A percentile compares a stretch with the other conserved stretches of the same genome.
Evolutionary conservation across 1,284 basidiomycete species (phyloP).

Genomic region (Crocinoboletus sp.): DNA sequence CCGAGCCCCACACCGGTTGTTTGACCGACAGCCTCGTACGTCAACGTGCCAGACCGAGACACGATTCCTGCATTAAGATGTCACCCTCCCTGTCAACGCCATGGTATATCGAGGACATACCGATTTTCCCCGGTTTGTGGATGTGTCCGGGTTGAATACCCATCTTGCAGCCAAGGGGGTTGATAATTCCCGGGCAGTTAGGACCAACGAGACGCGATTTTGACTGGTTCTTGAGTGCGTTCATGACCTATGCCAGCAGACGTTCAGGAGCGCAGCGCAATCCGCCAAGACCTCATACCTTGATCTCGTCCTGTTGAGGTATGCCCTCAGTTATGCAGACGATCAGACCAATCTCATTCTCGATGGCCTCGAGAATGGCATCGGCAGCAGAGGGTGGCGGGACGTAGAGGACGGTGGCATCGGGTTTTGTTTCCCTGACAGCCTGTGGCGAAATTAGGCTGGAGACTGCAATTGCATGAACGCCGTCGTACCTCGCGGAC

Average conservation of each 20-base stretch:
- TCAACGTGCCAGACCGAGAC: constrained; percentile 93
- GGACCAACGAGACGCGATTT: constrained; percentile 95
- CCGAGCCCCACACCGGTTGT: constrained; percentile 96
- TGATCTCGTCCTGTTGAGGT: constrained; percentile 94
- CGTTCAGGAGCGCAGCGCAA: constrained; percentile 4
- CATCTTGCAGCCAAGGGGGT: constrained; percentile 98
- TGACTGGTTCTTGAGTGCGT: constrained; percentile 91
- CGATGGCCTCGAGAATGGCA: constrained; percentile 96
- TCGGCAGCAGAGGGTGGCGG: constrained; percentile 91
- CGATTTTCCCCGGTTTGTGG: constrained; percentile 93
- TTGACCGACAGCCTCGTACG: constrained; percentile 91
- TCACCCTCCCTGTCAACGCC: neutral
- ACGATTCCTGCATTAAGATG: constrained; percentile 71
- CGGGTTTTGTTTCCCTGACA: constrained; percentile 77
- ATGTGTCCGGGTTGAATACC: constrained; percentile 99
- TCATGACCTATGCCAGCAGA: constrained; percentile 64
- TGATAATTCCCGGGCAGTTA: constrained; percentile 99
- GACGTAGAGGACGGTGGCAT: constrained; percentile 94
- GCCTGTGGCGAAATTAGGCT: constrained; percentile 48
- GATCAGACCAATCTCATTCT: constrained; percentile 94
- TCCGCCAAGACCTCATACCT: constrained; percentile 41
- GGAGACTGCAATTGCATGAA: neutral
- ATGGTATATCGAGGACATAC: constrained; percentile 38
- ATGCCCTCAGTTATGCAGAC: constrained; percentile 98
- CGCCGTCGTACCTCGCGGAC: constrained; percentile 74